A percentile compares a stretch with the other conserved stretches of the same genome.
phyloP scores from a whole-genome alignment of 345 rosid species.

The Crucihimalaya himalaica region DNA sequence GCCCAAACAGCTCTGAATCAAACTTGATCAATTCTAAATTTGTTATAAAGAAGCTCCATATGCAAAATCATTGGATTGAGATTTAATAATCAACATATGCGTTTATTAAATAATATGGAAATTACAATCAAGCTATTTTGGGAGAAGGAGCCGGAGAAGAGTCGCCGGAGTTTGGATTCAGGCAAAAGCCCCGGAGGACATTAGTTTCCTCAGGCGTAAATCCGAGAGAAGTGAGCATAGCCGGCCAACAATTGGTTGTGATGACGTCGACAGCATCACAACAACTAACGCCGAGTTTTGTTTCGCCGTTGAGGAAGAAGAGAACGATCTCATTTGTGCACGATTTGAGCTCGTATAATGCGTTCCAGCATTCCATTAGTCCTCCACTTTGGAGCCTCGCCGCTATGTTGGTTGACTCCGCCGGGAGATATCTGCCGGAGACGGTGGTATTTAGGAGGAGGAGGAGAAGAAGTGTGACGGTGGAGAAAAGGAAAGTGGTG shows the following conservation, averaged over 20 bases:
- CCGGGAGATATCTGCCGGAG: constrained; percentile 30
- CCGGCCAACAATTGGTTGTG: constrained; percentile 74
- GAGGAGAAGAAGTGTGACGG: constrained; percentile 15
- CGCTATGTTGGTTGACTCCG: constrained; percentile 31
- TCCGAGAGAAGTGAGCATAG: constrained; percentile 74
- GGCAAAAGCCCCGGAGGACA: constrained; percentile 62
- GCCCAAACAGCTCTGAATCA: neutral
- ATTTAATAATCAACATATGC: neutral
- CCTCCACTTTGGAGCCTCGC: constrained; percentile 50
- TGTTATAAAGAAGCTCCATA: neutral
- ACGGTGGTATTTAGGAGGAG: constrained; percentile 16
- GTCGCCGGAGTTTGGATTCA: constrained; percentile 31
- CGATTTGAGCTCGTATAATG: constrained; percentile 61
- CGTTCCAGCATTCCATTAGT: constrained; percentile 65
- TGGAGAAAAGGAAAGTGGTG: constrained; percentile 25
- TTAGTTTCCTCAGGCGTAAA: constrained; percentile 61
- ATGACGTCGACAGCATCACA: constrained; percentile 62
- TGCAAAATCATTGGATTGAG: neutral
- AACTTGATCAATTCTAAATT: neutral
- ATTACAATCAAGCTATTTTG: neutral
- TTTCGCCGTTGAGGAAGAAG: constrained; percentile 64
- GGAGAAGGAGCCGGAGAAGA: constrained; percentile 40
- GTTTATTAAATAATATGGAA: neutral
- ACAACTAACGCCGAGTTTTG: constrained; percentile 58
- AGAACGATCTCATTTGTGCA: constrained; percentile 71